phyloP scores from a whole-genome alignment of 2,329 filamentous ascomycete species.

The Diplocarpon rosae region DNA sequence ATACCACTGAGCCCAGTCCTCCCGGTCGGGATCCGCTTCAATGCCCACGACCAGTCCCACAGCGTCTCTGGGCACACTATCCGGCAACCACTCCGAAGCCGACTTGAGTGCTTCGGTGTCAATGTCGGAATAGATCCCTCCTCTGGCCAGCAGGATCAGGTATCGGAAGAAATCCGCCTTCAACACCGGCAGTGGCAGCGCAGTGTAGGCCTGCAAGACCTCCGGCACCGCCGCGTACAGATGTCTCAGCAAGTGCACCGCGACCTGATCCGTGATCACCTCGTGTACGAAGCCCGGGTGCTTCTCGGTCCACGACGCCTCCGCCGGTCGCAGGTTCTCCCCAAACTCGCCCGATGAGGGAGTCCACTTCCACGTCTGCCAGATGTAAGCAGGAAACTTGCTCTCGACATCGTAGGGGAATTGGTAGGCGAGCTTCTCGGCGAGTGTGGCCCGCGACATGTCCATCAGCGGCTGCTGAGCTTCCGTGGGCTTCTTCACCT shows the following conservation, averaged over 20 bases:
- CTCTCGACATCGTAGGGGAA: constrained; percentile 83
- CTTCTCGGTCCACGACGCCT: constrained; percentile 78
- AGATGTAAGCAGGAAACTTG: constrained; percentile 95
- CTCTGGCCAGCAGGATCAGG: constrained; percentile 61
- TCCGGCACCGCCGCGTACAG: constrained; percentile 77
- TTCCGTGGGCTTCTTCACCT: constrained; percentile 10
- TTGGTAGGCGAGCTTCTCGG: constrained; percentile 79
- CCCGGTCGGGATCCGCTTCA: constrained; percentile 87
- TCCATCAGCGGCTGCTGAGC: constrained; percentile 33
- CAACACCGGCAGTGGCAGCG: constrained; percentile 62
- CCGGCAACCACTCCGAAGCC: constrained; percentile 78
- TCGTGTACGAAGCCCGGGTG: constrained; percentile 93
- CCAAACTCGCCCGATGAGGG: constrained; percentile 67
- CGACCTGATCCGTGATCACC: constrained; percentile 86
- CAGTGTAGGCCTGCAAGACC: constrained; percentile 64
- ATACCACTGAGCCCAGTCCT: constrained; percentile 94
- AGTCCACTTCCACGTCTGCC: constrained; percentile 95
- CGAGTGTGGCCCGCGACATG: constrained; percentile 58
- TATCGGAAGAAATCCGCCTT: constrained; percentile 68
- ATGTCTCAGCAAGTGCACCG: constrained; percentile 68
- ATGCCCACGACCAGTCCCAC: constrained; percentile 89
- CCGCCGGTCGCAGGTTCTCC: constrained; percentile 64
- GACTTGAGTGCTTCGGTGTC: constrained; percentile 80
- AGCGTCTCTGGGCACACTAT: constrained; percentile 60
- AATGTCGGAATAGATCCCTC: constrained; percentile 83